These are phyloP conservation scores for Wickerhamomyces chaumierensis DNA, from an alignment of 805 yeast genomes.

Conservation along the genomic window DNA sequence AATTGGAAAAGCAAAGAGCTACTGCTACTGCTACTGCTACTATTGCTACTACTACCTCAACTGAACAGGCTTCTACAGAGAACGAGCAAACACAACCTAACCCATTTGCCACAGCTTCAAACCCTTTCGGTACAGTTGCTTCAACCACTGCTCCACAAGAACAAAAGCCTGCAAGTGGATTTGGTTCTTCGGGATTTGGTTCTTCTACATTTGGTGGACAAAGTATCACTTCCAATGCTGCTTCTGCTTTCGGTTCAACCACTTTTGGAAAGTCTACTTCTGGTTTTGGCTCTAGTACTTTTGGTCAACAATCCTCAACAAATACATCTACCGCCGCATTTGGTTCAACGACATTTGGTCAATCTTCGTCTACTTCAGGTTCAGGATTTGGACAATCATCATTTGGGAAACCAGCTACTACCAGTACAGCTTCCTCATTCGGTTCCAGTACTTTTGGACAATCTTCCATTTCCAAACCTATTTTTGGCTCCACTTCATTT, in stretches of 20 bases:
- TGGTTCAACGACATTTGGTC: too few species aligned
- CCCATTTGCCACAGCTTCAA: conserved; percentile 15
- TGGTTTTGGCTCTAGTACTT: conserved; percentile 1
- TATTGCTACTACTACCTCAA: too few species aligned
- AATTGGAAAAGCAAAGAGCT: neutral
- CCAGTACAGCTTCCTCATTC: neutral
- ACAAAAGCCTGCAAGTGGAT: neutral
- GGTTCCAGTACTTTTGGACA: conserved; percentile 19
- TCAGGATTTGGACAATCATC: conserved; percentile 2
- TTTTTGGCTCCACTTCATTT: conserved; percentile 7
- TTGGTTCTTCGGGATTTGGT: conserved; percentile 1
- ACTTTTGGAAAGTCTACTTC: conserved; percentile 3
- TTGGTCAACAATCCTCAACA: neutral
- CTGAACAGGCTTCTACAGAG: too few species aligned
- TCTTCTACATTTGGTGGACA: neutral
- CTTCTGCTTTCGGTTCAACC: conserved; percentile 2
- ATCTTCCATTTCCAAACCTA: conserved; percentile 2
- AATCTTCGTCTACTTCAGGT: conserved; percentile 1
- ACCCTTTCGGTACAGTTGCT: neutral
- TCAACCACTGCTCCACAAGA: neutral
- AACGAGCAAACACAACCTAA: conserved; percentile 2
- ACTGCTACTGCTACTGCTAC: neutral
- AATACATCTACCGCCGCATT: too few species aligned
- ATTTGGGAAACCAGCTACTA: conserved; percentile 7
- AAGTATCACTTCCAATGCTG: conserved; percentile 5